Conservation (phyloP, 2,329 filamentous ascomycete genomes). For the Microdochium trichocladiopsis region DNA sequence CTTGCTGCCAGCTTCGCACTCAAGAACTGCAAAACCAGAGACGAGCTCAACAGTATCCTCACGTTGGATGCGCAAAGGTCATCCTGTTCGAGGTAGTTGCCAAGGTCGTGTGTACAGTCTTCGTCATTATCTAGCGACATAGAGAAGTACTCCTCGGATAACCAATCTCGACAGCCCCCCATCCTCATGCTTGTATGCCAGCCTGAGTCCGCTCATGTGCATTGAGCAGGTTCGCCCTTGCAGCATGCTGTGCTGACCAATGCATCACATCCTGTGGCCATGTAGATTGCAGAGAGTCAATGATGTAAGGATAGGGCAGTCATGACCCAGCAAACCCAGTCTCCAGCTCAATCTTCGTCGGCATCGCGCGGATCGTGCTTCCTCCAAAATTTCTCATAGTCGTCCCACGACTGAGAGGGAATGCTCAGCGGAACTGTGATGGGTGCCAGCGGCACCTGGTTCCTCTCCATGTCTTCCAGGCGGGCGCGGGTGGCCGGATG, state of each 20-base stretch:
- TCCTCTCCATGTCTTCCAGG: conserved; percentile 42
- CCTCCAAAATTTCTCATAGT: conserved; percentile 13
- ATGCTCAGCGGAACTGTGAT: conserved; percentile 47
- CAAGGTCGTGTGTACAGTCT: too few species aligned
- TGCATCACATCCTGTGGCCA: too few species aligned
- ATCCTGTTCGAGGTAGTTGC: not conserved
- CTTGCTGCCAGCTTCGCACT: conserved; percentile 19
- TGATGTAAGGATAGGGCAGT: too few species aligned
- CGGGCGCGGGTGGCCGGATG: conserved; percentile 38
- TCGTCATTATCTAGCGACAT: too few species aligned
- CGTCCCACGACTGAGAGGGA: conserved; percentile 30
- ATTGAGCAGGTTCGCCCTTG: too few species aligned
- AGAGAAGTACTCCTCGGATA: too few species aligned
- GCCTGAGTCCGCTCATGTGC: too few species aligned
- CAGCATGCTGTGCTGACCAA: too few species aligned
- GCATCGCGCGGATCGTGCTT: conserved; percentile 15
- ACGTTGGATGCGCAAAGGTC: not conserved
- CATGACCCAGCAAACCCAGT: too few species aligned
- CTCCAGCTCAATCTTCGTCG: conserved; percentile 7
- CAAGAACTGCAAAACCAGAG: not conserved
- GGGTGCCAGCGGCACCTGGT: conserved; percentile 38
- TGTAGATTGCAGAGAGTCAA: too few species aligned
- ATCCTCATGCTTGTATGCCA: too few species aligned
- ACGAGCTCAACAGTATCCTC: not conserved
- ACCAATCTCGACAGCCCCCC: too few species aligned